phyloP scores from a whole-genome alignment of 2,329 filamentous ascomycete species.

The Ophiognomonia clavigignenti-juglandacearum region DNA sequence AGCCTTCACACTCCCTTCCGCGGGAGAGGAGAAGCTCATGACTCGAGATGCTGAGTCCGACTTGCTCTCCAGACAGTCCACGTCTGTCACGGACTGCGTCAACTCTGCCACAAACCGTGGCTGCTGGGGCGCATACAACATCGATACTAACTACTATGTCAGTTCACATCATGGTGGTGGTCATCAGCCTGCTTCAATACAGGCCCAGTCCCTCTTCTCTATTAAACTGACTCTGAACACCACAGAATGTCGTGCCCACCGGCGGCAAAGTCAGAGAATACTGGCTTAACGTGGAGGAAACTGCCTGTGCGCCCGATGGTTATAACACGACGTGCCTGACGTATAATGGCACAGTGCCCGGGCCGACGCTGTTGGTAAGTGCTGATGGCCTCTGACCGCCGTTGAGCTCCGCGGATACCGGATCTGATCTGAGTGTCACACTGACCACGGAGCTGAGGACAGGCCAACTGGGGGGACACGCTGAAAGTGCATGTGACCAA shows the following conservation, averaged over 20 bases:
- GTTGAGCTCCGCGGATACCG: slow-evolving; percentile 5
- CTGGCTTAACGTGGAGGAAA: slow-evolving; percentile 21
- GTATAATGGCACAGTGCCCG: slow-evolving; percentile 29
- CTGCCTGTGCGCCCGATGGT: slow-evolving; percentile 20
- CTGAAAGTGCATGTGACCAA: slow-evolving; percentile 58
- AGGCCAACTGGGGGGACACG: slow-evolving; percentile 39
- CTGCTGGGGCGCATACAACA: slow-evolving; percentile 26
- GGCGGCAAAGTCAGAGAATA: slow-evolving; percentile 20
- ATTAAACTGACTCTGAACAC: background rate
- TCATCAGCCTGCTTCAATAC: background rate
- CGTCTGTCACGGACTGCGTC: background rate
- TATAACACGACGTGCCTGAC: slow-evolving; percentile 21
- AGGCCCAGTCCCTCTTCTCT: background rate
- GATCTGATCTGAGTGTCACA: slow-evolving; percentile 22
- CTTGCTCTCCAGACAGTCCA: slow-evolving; percentile 2
- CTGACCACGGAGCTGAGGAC: slow-evolving; percentile 7
- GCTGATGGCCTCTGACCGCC: background rate
- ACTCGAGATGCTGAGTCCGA: background rate
- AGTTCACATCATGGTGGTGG: too few relatives aligned
- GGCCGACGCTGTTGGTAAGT: slow-evolving; percentile 23
- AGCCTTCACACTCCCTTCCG: slow-evolving; percentile 7
- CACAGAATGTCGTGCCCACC: slow-evolving; percentile 20
- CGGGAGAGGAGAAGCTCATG: background rate
- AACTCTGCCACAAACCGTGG: slow-evolving; percentile 24
- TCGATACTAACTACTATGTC: slow-evolving; percentile 26